These are phyloP conservation scores for Harrya chromipes DNA, from an alignment of 768 basidiomycete genomes.

Conservation along the genomic window DNA sequence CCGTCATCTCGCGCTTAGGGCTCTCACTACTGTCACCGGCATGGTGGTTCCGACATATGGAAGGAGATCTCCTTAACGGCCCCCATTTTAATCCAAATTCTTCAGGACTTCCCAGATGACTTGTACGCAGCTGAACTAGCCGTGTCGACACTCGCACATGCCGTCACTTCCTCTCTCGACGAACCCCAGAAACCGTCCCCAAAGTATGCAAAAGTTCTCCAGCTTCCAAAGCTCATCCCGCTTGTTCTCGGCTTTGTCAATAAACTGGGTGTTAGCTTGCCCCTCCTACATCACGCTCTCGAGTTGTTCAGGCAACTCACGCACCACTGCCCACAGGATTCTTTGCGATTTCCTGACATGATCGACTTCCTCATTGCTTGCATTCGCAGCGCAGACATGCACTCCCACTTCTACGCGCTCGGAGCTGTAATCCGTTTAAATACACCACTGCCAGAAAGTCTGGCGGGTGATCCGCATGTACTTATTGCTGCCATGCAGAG, in stretches of 20 bases:
- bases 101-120: conserved; percentile 50
- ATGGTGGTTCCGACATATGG: conserved; percentile 50
- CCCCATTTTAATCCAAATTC: conserved; percentile 39
- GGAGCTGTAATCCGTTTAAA: conserved; percentile 52
- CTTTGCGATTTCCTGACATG: conserved; percentile 41
- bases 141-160: conserved; percentile 50
- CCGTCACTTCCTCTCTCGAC: conserved; percentile 41
- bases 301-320: conserved; percentile 42
- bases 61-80: conserved; percentile 44
- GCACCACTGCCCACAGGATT: conserved; percentile 42
- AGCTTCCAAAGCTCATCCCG: conserved; percentile 42
- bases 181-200: conserved; percentile 34
- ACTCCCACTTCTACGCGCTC: conserved; percentile 48
- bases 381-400: conserved; percentile 53
- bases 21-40: conserved; percentile 57
- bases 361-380: conserved; percentile 51
- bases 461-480: conserved; percentile 41
- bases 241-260: conserved; percentile 40
- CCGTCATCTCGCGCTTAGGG: conserved; percentile 49
- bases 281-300: conserved; percentile 49
- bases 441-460: conserved; percentile 42
- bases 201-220: conserved; percentile 36
- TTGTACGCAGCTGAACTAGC: conserved; percentile 44
- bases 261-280: conserved; percentile 38
- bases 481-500: conserved; percentile 42